Evolutionary conservation across 2,329 filamentous ascomycete genomes (phyloP).

Genomic region (Pseudogymnoascus sp.): DNA sequence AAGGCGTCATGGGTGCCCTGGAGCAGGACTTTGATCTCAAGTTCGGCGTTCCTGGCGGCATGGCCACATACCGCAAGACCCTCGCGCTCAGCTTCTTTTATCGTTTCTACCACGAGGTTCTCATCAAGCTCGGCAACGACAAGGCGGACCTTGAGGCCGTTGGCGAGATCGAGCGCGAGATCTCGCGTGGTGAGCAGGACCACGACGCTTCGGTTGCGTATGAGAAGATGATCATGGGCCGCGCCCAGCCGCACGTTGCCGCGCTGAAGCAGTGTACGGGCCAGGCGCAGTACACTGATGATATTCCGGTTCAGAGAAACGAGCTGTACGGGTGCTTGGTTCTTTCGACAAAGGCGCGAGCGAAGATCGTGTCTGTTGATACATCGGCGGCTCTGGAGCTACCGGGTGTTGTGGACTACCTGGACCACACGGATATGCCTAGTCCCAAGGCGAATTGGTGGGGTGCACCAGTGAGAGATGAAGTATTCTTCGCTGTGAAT

Average conservation of each 20-base stretch:
- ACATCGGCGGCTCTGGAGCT: conserved; percentile 68
- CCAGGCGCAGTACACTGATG: conserved; percentile 93
- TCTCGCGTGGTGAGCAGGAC: conserved; percentile 76
- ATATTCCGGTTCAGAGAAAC: conserved; percentile 79
- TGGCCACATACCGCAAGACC: conserved; percentile 92
- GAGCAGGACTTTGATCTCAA: conserved; percentile 80
- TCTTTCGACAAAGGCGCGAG: conserved; percentile 79
- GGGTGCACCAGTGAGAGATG: conserved; percentile 77
- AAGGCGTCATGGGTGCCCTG: conserved; percentile 84
- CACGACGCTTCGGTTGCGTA: conserved; percentile 68
- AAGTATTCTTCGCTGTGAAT: conserved; percentile 85
- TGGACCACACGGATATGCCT: conserved; percentile 77
- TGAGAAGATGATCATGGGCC: conserved; percentile 73
- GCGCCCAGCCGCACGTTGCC: conserved; percentile 78
- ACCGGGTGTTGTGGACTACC: conserved; percentile 74
- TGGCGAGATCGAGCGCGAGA: conserved; percentile 73
- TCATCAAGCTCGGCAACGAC: conserved; percentile 51
- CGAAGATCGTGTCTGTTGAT: conserved; percentile 74
- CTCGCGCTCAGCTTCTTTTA: conserved; percentile 93
- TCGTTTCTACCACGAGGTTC: conserved; percentile 86
- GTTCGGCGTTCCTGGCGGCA: conserved; percentile 90
- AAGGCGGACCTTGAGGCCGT: conserved; percentile 56
- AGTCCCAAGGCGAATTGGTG: conserved; percentile 78
- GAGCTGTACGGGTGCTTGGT: conserved; percentile 86
- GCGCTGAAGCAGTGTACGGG: conserved; percentile 91